A percentile compares a stretch with the other conserved stretches of the same genome.
Conservation (phyloP, 2,329 filamentous ascomycete genomes). For the Fusarium lyarnte region DNA sequence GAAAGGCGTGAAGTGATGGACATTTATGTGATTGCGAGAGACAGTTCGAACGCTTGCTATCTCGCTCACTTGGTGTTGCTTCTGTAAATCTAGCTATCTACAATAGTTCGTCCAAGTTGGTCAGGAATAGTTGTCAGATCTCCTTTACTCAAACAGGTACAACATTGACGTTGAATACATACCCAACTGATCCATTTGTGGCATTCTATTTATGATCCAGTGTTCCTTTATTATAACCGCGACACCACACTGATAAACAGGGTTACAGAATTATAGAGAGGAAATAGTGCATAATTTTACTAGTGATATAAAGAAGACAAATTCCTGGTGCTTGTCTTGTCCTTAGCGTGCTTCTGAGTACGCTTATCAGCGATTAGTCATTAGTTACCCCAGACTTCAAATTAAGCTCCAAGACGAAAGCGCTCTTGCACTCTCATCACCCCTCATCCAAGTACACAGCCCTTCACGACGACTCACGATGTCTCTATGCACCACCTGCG, state of each 20-base stretch:
- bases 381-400: background rate
- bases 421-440: background rate
- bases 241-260: fast-evolving
- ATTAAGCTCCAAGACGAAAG: background rate
- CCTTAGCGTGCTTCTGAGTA: background rate
- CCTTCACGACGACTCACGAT: background rate
- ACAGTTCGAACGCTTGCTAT: fast-evolving
- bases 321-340: fast-evolving
- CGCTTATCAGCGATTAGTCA: background rate
- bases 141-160: background rate
- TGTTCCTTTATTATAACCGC: background rate
- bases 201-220: background rate
- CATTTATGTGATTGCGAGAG: fast-evolving
- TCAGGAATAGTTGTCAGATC: fast-evolving
- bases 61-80: fast-evolving
- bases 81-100: background rate
- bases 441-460: background rate
- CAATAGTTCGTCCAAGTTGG: fast-evolving
- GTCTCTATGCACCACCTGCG: background rate
- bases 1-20: fast-evolving
- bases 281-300: background rate
- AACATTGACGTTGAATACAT: background rate
- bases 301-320: no score
- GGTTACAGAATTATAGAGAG: background rate
- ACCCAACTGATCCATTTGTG: background rate